Base-by-base conservation (phyloP, 1,139 yeast genomes). In the Casaregolazyma lundiana region DNA sequence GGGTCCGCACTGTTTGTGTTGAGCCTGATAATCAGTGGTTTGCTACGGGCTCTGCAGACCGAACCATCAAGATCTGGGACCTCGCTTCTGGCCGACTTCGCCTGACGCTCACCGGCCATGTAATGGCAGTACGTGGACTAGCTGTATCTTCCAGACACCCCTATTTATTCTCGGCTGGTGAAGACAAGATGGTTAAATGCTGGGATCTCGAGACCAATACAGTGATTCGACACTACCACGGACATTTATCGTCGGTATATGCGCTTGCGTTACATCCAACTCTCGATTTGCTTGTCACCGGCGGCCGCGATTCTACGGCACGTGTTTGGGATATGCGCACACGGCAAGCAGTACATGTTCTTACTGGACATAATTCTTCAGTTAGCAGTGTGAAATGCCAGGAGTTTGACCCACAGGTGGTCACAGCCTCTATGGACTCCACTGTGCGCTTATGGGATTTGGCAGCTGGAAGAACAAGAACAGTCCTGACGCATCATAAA, bases 321-420 rank as follows among this genome's bases (percentile, higher is more conserved):
- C 70, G 95, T 48, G 83, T 88, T 3, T 94, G 99, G 99, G 99
- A 94, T 65, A 82, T 92, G 49, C 73, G 98, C 49, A 78, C 95
- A 0, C 71, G 94, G 46, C 68, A 77, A 2, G 83, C 90, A 15
- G 81, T 86, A 0, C 83, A 84, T 75, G 84, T 84, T 0, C 68
- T 94, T 40, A 72, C 81, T 2, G 98, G 98, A 0, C 98, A 94
- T 64, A 76, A 79, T 52, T 76, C 78, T 35, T 85, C 94, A 19
- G 77, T 94, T 7, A 81, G 84, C 42, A 74, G 82, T 39, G 83
- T 92, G 1, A 70, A 72, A 36, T 73, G 89, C 48, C 82, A 84
- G 48, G 73, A 77, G 1, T 77, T 78, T 1, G 95, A 88, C 52
- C 97, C 98, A 0, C 97, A 92, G 62, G 72, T 94, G 1, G 69